Base-by-base conservation (phyloP, 2,329 filamentous ascomycete genomes). In the Chalaropsis ovoidea region DNA sequence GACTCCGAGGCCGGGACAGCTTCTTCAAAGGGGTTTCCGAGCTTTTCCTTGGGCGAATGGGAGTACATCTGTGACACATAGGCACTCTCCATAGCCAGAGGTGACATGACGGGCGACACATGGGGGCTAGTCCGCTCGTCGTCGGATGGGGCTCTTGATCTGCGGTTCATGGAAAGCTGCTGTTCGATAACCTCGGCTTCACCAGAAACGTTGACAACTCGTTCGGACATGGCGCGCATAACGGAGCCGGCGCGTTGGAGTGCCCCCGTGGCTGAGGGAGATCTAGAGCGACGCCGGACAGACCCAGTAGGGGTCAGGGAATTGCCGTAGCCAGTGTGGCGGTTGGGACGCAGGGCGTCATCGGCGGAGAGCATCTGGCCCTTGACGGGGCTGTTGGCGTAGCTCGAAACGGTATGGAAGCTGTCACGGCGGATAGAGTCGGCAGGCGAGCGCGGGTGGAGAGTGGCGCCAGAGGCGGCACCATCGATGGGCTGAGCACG, bases 191-290 rank as follows among this genome's bases (percentile, higher is more conserved):
- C 78, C 70, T 96, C 90, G 3, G 87, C 87, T 72, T 97, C 94
- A 73, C 95, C 95, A 76, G 91, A 96, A 71, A 99, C 83, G 72
- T 97, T 97, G 72, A 99, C 94, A 65, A 99, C 92, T 78, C 94
- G 90, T 77, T 96, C 92, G 41, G 95, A 97, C 85, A 99, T 95
- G 68, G 85, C 85, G 69, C 88, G 83, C 75, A 92, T 84, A 70
- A 91, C 89, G 8, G 88, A 89, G 56, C 88, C 84, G 68, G 88
- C 88, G 70, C 85, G 81, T 27, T 81, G 83, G 63, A 92, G 74
- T 19, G 88, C 86, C 31, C 82, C 82, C 11, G 83, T 81, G 8
- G 82, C 80, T 19, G 86, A 86, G 1, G 83, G 79, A 1, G 86
- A 85, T 47, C 86, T 78, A 54, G 87, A 87, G 56, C 81, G 77